These are phyloP conservation scores for Fulvia fulva DNA, from an alignment of 2,329 filamentous ascomycete species.

Conservation along the genomic window DNA sequence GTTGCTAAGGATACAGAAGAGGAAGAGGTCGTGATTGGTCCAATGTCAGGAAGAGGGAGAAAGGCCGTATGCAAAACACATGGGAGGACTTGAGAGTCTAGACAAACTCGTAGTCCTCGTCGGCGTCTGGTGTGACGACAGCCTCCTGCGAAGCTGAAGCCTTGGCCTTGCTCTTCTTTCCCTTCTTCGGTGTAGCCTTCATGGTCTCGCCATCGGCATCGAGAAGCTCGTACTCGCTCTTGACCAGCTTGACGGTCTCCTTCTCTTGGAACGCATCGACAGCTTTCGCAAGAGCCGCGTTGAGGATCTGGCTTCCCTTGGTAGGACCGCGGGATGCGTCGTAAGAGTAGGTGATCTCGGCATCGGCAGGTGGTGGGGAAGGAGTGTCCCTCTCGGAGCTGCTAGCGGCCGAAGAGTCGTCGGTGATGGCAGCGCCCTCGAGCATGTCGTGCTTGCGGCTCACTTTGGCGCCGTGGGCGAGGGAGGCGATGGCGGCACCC, in stretches of 20 bases:
- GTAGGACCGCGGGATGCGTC: conserved; percentile 48
- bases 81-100: conserved; percentile 12
- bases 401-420: conserved; percentile 42
- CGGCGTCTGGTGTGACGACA: conserved; percentile 24
- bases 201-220: conserved; percentile 37
- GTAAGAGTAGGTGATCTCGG: conserved; percentile 52
- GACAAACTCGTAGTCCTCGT: conserved; percentile 36
- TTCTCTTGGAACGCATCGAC: conserved; percentile 58
- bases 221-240: conserved; percentile 56
- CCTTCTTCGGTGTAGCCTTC: conserved; percentile 30
- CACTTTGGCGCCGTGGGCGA: conserved; percentile 28
- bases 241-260: conserved; percentile 58
- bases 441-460: conserved; percentile 45
- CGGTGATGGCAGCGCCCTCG: conserved; percentile 30
- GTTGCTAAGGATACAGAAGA: neutral
- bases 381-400: conserved; percentile 43
- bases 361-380: conserved; percentile 42
- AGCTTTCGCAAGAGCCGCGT: conserved; percentile 53
- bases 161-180: conserved; percentile 34
- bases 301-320: conserved; percentile 55
- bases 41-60: neutral
- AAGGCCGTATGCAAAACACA: neutral
- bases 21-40: neutral
- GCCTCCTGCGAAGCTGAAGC: conserved; percentile 6
- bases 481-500: conserved; percentile 28